Conservation (phyloP, 139 green algal species). For the Chlamydomonas applanata region DNA sequence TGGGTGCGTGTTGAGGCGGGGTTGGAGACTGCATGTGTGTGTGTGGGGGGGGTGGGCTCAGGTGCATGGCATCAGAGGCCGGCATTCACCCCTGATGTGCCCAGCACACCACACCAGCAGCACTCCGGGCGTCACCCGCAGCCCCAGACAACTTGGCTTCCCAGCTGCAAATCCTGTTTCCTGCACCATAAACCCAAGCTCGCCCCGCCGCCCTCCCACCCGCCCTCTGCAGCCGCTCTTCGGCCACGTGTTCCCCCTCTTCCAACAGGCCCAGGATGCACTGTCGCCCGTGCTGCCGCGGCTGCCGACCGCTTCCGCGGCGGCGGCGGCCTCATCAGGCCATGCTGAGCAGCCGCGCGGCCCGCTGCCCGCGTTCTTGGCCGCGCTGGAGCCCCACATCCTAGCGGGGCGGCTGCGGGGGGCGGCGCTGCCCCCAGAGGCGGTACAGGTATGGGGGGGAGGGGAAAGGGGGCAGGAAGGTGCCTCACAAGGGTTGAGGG, state of each 20-base stretch:
- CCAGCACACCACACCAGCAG: no score
- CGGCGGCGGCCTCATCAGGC: slow-evolving; percentile 17
- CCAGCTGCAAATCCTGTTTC: no score
- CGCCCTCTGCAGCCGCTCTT: neutral
- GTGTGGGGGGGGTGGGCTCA: neutral
- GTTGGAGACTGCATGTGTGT: neutral
- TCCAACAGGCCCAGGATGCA: slow-evolving; percentile 7
- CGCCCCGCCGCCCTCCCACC: neutral
- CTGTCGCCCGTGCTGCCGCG: neutral
- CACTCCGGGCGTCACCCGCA: no score
- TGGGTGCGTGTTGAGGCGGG: neutral
- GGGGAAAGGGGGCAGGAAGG: no score
- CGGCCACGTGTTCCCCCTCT: slow-evolving; percentile 6
- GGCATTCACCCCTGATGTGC: no score
- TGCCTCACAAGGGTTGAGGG: no score
- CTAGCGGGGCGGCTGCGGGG: slow-evolving; percentile 48
- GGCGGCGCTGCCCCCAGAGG: slow-evolving; percentile 55
- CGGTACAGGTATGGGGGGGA: slow-evolving; percentile 56
- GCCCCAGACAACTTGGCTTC: no score
- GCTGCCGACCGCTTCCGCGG: neutral
- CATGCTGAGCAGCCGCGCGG: neutral
- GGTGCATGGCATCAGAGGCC: no score
- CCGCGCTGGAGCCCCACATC: slow-evolving; percentile 54
- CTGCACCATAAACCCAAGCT: no score
- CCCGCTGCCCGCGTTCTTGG: slow-evolving; percentile 41